Base-by-base conservation (phyloP, 2,329 filamentous ascomycete genomes). In the Drechslerella coelobrocha region DNA sequence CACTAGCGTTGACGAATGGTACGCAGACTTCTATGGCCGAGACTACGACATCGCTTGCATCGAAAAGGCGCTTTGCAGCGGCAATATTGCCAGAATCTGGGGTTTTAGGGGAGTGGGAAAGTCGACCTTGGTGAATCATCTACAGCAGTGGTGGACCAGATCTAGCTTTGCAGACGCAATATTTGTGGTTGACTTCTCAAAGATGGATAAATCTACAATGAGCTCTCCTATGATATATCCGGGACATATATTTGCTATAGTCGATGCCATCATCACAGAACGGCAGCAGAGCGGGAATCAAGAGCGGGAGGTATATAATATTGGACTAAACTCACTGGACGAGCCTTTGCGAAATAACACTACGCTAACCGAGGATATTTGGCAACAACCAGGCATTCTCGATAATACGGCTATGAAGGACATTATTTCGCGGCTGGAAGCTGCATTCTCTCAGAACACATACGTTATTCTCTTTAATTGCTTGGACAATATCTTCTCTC, bases 121-220 rank as follows among this genome's bases (percentile, higher is more conserved):
- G 41, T 45, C 41, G 9, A 45, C 41, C n/a, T 45, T 45, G 41
- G 23, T 45, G n/a, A 45, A n/a, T n/a, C 41, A 45, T 19, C 14
- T 45, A 21, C 41, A 45, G 41, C 17, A 45, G n/a, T 45, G 41
- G 41, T 45, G 41, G 41, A 14, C 23, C 23, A 6, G 9, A 19
- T 45, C 41, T 19, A 45, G 9, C 2, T 45, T 45, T 8, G 41
- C 41, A 17, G n/a, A 45, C 8, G 2, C 41, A 14, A 14, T 45
- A n/a, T 45, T 45, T n/a, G n/a, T n/a, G n/a, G n/a, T n/a, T n/a
- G n/a, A n/a, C n/a, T n/a, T n/a, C n/a, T n/a, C n/a, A n/a, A n/a
- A n/a, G n/a, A n/a, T n/a, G n/a, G n/a, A n/a, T n/a, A n/a, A n/a
- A n/a, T n/a, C n/a, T n/a, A n/a, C n/a, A n/a, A n/a, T n/a, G n/a